Evolutionary conservation across 352 stramenopile genomes (phyloP).

Genomic region (Globisporangium lucens): DNA sequence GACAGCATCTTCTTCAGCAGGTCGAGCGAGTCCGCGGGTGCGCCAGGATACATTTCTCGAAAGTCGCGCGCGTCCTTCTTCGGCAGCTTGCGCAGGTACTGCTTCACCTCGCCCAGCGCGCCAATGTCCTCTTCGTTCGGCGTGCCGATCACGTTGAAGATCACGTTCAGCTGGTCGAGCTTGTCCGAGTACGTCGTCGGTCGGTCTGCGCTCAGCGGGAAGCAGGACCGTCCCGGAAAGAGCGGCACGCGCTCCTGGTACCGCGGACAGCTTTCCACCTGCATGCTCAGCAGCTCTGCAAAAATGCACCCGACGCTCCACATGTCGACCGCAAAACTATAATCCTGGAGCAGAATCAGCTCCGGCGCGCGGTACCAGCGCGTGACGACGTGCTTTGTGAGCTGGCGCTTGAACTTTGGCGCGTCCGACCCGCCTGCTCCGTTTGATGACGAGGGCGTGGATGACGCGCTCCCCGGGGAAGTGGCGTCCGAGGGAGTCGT

Average conservation of each 20-base stretch:
- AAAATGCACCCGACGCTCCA: constrained; percentile 98
- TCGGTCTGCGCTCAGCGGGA: constrained; percentile 77
- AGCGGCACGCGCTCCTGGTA: constrained; percentile 85
- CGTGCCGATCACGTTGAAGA: constrained; percentile 96
- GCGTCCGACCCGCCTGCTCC: constrained; percentile 26
- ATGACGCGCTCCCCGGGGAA: constrained; percentile 60
- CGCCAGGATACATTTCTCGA: constrained; percentile 82
- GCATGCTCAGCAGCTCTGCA: constrained; percentile 84
- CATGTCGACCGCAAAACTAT: constrained; percentile 97
- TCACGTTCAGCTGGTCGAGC: constrained; percentile 93
- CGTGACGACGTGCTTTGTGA: constrained; percentile 98
- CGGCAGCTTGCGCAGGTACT: constrained; percentile 82
- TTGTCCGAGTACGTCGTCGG: constrained; percentile 87
- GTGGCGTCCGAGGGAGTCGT: constrained; percentile 60
- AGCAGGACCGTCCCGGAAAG: constrained; percentile 84
- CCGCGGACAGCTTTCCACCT: constrained; percentile 81
- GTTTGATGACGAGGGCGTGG: constrained; percentile 53
- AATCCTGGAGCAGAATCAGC: constrained; percentile 96
- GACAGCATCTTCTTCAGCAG: constrained; percentile 84
- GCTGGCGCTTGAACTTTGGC: constrained; percentile 82
- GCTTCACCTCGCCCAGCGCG: constrained; percentile 75
- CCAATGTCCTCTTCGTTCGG: constrained; percentile 88
- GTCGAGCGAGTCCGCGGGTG: constrained; percentile 74
- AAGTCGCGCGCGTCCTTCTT: constrained; percentile 80
- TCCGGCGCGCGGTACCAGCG: constrained; percentile 97